phyloP scores from a whole-genome alignment of 495 filamentous ascomycete genomes.

The Neurospora tetrasperma region DNA sequence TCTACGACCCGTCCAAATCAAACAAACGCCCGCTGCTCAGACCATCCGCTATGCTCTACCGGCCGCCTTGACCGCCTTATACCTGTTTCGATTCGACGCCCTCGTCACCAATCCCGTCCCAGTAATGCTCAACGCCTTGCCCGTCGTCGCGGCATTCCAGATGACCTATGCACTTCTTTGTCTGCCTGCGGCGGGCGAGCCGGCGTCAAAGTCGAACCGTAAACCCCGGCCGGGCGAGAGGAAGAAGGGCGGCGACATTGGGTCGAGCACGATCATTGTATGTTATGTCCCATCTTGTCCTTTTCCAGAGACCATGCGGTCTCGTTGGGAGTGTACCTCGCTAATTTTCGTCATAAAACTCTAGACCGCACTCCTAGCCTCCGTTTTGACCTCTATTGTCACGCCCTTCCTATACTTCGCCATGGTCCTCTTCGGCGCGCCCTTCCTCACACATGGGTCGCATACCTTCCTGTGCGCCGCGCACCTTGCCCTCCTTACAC shows the following conservation, averaged over 20 bases:
- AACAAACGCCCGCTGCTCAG: constrained; percentile 23
- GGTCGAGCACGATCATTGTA: constrained; percentile 28
- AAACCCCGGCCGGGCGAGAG: constrained; percentile 33
- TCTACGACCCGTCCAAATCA: constrained; percentile 24
- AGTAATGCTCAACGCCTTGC: constrained; percentile 50
- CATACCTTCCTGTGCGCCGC: constrained; percentile 72
- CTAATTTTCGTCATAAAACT: neutral
- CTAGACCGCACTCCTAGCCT: constrained; percentile 52
- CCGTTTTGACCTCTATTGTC: constrained; percentile 47
- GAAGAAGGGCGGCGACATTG: constrained; percentile 21
- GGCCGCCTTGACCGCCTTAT: constrained; percentile 49
- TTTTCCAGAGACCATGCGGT: neutral
- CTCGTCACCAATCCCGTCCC: constrained; percentile 63
- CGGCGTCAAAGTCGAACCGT: constrained; percentile 17
- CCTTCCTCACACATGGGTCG: constrained; percentile 67
- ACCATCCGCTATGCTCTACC: constrained; percentile 30
- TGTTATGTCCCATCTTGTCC: constrained; percentile 9
- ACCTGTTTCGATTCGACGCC: constrained; percentile 48
- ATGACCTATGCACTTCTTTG: constrained; percentile 58
- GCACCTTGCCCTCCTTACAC: constrained; percentile 67
- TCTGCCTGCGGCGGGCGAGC: constrained; percentile 53
- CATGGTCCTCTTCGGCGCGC: constrained; percentile 84
- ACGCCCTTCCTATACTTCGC: constrained; percentile 51
- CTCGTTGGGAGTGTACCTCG: neutral
- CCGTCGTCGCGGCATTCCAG: constrained; percentile 55